phyloP scores from a whole-genome alignment of 345 rosid species.

The Brassica nigra region DNA sequence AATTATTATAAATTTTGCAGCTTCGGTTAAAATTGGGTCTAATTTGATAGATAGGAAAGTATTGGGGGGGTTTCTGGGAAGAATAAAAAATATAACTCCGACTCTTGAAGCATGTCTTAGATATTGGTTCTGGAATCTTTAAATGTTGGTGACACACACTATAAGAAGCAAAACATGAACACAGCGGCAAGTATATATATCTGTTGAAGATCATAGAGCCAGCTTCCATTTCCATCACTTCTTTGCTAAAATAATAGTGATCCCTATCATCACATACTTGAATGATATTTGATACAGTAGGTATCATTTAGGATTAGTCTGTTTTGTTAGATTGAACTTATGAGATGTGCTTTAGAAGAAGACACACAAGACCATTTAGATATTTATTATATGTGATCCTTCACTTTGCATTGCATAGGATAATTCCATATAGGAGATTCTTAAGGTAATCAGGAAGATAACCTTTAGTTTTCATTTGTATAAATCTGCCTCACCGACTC shows the following conservation, averaged over 20 bases:
- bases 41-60: neutral
- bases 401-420: constrained; percentile 31
- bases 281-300: too few species aligned
- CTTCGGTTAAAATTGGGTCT: neutral
- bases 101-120: neutral
- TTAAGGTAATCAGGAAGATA: neutral
- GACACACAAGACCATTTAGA: neutral
- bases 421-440: too few species aligned
- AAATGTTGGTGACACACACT: neutral
- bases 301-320: neutral
- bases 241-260: neutral
- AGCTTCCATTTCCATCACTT: neutral
- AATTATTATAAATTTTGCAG: neutral
- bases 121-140: neutral
- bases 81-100: too few species aligned
- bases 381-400: constrained; percentile 19
- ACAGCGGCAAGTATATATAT: neutral
- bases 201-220: neutral
- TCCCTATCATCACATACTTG: too few species aligned
- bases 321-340: neutral
- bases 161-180: neutral
- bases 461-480: neutral
- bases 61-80: neutral
- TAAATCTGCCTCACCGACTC: neutral
- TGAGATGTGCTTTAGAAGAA: too few species aligned